These are phyloP conservation scores for Balansia obtecta DNA, from an alignment of 2,329 filamentous ascomycete genomes.

Conservation along the genomic window DNA sequence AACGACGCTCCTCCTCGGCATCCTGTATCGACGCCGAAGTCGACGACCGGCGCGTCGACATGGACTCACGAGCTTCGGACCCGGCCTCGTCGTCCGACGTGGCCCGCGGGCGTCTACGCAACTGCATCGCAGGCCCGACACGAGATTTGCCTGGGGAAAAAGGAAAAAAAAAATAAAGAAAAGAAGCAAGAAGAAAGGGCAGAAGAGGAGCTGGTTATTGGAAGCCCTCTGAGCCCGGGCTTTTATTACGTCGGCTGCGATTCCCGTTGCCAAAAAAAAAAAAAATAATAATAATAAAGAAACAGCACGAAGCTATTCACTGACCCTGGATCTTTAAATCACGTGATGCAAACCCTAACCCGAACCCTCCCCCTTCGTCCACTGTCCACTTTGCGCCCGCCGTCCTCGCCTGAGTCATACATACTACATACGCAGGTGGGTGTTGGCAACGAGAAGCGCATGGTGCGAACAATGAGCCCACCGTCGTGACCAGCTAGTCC, in stretches of 20 bases:
- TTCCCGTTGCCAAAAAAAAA: no score
- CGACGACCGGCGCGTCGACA: not conserved
- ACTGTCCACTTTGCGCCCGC: no score
- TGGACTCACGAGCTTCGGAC: not conserved
- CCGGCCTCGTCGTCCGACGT: not conserved
- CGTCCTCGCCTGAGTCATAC: not conserved
- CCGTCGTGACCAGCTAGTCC: not conserved
- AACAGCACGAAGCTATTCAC: not conserved
- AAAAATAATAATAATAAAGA: no score
- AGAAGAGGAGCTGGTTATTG: no score
- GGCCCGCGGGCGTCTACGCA: not conserved
- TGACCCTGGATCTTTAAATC: not conserved
- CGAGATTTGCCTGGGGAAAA: no score
- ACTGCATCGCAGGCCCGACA: no score
- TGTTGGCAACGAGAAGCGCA: no score
- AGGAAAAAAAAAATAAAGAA: no score
- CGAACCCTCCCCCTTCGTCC: constrained; percentile 1
- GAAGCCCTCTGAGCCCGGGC: no score
- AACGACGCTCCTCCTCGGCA: not conserved
- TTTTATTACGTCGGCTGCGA: no score
- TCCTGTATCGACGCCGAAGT: not conserved
- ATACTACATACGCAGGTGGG: no score
- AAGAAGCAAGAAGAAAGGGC: no score
- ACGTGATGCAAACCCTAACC: not conserved
- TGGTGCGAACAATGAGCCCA: not conserved